Percentiles rank a stretch among this genome's conserved stretches.
Conservation (phyloP, 2,329 filamentous ascomycete species). For the Hypoxylon sp. region DNA sequence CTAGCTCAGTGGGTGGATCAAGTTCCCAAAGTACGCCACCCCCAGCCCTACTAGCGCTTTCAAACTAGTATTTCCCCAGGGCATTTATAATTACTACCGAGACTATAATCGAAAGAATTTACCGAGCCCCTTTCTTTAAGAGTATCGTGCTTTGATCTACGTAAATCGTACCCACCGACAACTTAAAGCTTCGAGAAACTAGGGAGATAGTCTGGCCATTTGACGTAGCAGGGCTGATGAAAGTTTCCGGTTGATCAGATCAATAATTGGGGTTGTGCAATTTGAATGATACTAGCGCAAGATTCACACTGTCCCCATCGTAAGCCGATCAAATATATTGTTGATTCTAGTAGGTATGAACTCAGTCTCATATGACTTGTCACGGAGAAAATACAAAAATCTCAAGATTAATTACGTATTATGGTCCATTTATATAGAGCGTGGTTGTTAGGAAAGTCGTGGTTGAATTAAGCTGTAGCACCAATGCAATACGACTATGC, state of each 20-base stretch:
- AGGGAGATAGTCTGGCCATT: too few species aligned
- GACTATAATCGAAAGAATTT: background rate
- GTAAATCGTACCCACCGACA: background rate
- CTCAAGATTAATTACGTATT: too few species aligned
- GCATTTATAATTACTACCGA: background rate
- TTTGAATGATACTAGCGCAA: background rate
- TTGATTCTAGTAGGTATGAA: background rate
- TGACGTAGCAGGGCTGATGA: background rate
- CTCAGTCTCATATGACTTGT: background rate
- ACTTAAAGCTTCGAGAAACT: too few species aligned
- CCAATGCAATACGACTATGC: constrained; percentile 40
- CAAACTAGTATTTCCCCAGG: background rate
- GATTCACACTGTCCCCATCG: background rate
- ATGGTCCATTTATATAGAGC: background rate
- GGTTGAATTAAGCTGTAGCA: constrained; percentile 36
- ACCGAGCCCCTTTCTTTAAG: background rate
- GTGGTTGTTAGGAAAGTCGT: background rate
- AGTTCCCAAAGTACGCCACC: background rate
- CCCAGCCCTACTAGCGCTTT: background rate
- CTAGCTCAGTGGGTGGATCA: background rate
- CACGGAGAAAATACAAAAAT: background rate
- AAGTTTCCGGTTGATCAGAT: background rate
- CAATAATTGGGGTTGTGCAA: background rate
- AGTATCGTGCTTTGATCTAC: background rate
- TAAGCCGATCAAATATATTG: too few species aligned